Base-by-base conservation (phyloP, 2,329 filamentous ascomycete species). In the Sporothrix humicola region DNA sequence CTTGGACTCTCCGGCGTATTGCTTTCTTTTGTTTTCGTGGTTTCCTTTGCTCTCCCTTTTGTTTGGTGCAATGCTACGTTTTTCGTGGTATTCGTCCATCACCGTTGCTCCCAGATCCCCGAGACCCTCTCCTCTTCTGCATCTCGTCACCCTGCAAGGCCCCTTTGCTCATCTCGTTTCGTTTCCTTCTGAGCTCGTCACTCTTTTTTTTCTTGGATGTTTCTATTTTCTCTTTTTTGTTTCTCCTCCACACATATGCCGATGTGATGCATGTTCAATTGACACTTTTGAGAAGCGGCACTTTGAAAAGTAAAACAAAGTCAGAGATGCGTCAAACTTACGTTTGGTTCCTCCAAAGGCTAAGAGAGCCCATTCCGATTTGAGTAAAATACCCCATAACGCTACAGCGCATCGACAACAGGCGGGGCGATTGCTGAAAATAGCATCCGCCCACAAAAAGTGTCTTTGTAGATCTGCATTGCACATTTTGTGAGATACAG, bases 141-240 rank as follows among this genome's bases (percentile, higher is more conserved):
- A 72, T 48, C 2, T 48, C 69, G 61, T 68, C 59, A 61, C 69
- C n/a, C 73, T 69, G 68, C 61, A 61, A 17, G 10, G 48, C 69
- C 56, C 74, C 72, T 72, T 69, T 71, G 69, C 54, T 73, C 73
- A 74, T 73, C 48, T 73, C 74, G 65, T 72, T 75, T 72, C 66
- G 68, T 69, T 68, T 72, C 59, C 9, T 42, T 48, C 13, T 23
- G 13, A 15, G 15, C 26, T 54, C 17, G 44, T 23, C 56, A 54
- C 48, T 31, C 7, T 56, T 12, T 56, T 74, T 26, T 26, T 26
- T 74, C 70, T 59, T 58, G 23, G 23, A 59, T 13, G 2, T 1
- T 26, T 17, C 2, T 15, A 20, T 31, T 52, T 68, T 7, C 58
- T 46, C 10, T 44, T 58, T 54, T 70, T 56, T 54, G 50, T 13